Conservation (phyloP, 106 monocot species). For the Acanthochlamys bracteata region DNA sequence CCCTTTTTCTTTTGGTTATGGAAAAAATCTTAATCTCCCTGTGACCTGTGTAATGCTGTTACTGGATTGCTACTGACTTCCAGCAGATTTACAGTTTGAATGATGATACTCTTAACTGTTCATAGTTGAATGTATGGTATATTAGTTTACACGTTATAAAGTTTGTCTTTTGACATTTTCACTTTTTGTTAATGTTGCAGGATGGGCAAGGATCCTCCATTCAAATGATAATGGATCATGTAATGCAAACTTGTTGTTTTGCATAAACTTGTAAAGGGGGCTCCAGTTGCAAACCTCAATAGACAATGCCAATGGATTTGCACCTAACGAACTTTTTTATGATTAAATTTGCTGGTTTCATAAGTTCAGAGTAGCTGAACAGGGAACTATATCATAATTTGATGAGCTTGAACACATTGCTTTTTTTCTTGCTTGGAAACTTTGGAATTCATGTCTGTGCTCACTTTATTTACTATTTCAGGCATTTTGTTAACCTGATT, state of each 20-base stretch:
- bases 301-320: background rate
- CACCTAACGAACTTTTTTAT: background rate
- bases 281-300: background rate
- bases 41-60: no score
- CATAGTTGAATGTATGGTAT: background rate
- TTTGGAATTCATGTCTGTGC: no score
- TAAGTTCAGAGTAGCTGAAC: no score
- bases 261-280: background rate
- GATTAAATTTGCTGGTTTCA: background rate
- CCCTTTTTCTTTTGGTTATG: no score
- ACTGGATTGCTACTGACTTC: no score
- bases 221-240: background rate
- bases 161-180: conserved; percentile 4
- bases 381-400: no score
- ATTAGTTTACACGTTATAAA: background rate
- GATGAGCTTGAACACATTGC: no score
- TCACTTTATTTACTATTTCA: conserved; percentile 12
- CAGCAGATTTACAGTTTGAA: no score
- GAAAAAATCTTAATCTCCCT: no score
- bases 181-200: conserved; percentile 37
- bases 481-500: conserved; percentile 98
- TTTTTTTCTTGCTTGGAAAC: no score
- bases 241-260: background rate
- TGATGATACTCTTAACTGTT: no score
- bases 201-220: conserved; percentile 68